Base-by-base conservation (phyloP, 2,329 filamentous ascomycete species). In the Lasiodiplodia citricola region DNA sequence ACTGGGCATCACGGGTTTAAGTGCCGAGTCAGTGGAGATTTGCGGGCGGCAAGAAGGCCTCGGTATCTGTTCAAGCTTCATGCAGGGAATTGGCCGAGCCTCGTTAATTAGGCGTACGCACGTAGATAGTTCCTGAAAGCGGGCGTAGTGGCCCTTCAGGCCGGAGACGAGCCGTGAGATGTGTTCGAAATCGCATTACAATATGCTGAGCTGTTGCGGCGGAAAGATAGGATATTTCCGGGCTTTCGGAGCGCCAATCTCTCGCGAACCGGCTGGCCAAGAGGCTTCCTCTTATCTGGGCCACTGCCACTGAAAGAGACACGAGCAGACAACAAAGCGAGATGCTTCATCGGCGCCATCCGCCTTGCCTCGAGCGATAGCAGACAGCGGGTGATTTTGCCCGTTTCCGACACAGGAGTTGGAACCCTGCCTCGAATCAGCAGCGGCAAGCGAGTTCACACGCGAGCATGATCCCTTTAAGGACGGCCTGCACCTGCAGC, bases 151-250 rank as follows among this genome's bases (percentile, higher is more conserved):
- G 56, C 11, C 57, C 57, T 62, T 41, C 38, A 63, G 25, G 58
- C 16, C 28, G 38, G 38, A n/a, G 28, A 47, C 21, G 25, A 23
- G 58, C 3, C 44, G 4, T 6, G 58, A 37, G 50, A 50, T 6
- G 13, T 23, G 41, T 51, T 50, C 58, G 41, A 51, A 63, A 63
- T 63, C 13, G 31, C 58, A 63, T 63, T 63, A 63, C 44, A n/a
- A 21, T 8, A 47, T 21, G 44, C 44, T 47, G 44, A n/a, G 44
- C 21, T 60, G 56, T 60, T 35, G 58, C 28, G 58, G 18, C 10
- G 7, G 14, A 10, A 23, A 63, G 58, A 63, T 63, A 63, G 60
- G 60, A 64, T 52, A 25, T 14, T 52, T 52, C 44, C 60, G 60
- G 60, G 37, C 25, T 47, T 47, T n/a, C 47, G 47, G 60, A 13